A percentile compares a stretch with the other conserved stretches of the same genome.
Evolutionary conservation across 2,329 filamentous ascomycete species (phyloP).

Genomic region (Phialophora verrucosa): DNA sequence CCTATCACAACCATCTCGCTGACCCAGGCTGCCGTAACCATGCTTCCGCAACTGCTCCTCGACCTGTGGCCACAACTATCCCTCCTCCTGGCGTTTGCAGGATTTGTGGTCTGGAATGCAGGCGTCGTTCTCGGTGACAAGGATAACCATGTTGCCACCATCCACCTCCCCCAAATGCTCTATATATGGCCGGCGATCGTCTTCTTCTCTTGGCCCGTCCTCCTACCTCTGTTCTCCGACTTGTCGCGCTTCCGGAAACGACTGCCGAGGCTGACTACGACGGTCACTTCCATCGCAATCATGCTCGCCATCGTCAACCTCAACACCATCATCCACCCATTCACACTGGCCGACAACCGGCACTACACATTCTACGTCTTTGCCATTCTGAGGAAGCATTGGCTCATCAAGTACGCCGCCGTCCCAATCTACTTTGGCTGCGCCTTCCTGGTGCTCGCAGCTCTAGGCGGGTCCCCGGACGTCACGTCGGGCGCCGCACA

Average conservation of each 20-base stretch:
- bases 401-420: conserved; percentile 68
- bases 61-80: conserved; percentile 58
- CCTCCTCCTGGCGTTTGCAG: conserved; percentile 70
- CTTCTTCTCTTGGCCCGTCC: conserved; percentile 86
- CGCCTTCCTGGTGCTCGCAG: conserved; percentile 70
- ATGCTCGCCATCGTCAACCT: conserved; percentile 66
- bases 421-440: conserved; percentile 73
- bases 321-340: conserved; percentile 95
- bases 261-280: conserved; percentile 49
- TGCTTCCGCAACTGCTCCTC: conserved; percentile 43
- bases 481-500: conserved; percentile 34
- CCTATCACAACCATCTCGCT: conserved; percentile 61
- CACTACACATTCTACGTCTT: conserved; percentile 99
- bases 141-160: conserved; percentile 85
- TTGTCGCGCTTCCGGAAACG: conserved; percentile 46
- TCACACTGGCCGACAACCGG: conserved; percentile 92
- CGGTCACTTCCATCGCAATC: conserved; percentile 46
- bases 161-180: conserved; percentile 90
- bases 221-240: conserved; percentile 59
- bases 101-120: conserved; percentile 84
- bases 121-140: conserved; percentile 97
- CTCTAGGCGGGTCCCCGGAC: conserved; percentile 54
- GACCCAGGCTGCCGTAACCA: conserved; percentile 56
- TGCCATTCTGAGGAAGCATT: conserved; percentile 73
- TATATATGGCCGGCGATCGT: conserved; percentile 90